Conservation (phyloP, 768 basidiomycete genomes). For the Panaeolus papilionaceus region DNA sequence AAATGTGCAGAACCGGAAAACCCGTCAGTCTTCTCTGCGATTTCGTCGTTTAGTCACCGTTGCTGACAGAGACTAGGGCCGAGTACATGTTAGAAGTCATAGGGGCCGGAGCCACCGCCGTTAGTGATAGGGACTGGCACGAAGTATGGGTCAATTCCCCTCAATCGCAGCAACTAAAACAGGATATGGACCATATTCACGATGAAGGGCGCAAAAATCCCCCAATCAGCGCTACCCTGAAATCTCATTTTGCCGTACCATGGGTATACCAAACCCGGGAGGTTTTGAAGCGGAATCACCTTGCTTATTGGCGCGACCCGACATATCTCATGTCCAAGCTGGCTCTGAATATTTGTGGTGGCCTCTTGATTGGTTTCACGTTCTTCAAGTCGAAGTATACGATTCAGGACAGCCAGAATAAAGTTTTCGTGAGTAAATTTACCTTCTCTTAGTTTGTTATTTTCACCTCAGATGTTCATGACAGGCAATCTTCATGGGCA, state of each 20-base stretch:
- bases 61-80: constrained; percentile 41
- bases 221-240: constrained; percentile 41
- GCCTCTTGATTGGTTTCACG: constrained; percentile 67
- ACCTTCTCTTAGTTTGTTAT: constrained; percentile 22
- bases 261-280: constrained; percentile 56
- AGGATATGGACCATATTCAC: constrained; percentile 54
- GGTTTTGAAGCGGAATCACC: constrained; percentile 50
- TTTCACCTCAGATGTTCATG: neutral
- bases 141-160: constrained; percentile 59
- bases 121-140: constrained; percentile 61
- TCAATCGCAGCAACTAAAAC: constrained; percentile 43
- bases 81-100: constrained; percentile 76
- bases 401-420: constrained; percentile 67
- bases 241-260: constrained; percentile 56
- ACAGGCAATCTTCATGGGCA: constrained; percentile 62
- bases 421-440: constrained; percentile 58
- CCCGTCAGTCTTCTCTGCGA: constrained; percentile 51
- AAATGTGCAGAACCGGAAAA: constrained; percentile 71
- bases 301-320: constrained; percentile 61
- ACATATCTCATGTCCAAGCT: constrained; percentile 68
- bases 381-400: constrained; percentile 62
- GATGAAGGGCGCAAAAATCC: constrained; percentile 50
- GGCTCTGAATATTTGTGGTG: constrained; percentile 56
- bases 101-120: constrained; percentile 73
- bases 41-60: neutral